Base-by-base conservation (phyloP, 352 stramenopile genomes). In the Pythium angustatum region DNA sequence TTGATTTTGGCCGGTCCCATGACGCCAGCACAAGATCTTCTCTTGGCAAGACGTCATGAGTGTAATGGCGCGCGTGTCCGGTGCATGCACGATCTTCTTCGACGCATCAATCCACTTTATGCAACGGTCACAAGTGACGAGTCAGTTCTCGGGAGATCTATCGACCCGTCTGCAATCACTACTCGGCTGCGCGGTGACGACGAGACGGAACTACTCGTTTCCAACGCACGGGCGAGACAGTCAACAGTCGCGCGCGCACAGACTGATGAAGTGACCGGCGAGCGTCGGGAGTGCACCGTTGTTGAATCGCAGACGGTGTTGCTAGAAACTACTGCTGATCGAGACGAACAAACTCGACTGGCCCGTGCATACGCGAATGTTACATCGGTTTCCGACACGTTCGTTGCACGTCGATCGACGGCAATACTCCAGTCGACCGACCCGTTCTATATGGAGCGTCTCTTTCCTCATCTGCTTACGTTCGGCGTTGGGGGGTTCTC, bases 1-100 rank as follows among this genome's bases (percentile, higher is more conserved):
- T 28, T 75, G 6, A 64, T 75, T 28, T 49, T 75, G 0, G 63
- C 68, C 0, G 68, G 68, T 19, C 68, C 68, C 12, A 64, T 75
- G 36, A 72, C 68, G 9, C 21, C 22, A 11, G n/a, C 21, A 1
- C 63, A 75, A 60, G 58, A 71, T 41, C 30, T 67, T 9, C 3
- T 55, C 0, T 1, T 75, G 0, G 55, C 68, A 2, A 71, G 69
- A 28, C 63, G 48, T 3, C 56, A 69, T 40, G 68, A 71, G 34
- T 72, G 68, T 47, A 66, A 50, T 41, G 55, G 33, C 2, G 43
- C 43, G 19, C 43, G 68, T 14, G 15, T 72, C 5, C 17, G 24
- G 1, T 21, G 36, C 1, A 17, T 54, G 1, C 50, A 69, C 15
- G 6, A 48, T 2, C 55, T 71, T 2, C 33, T 75, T 3, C 31